Evolutionary conservation across 1,139 yeast genomes (phyloP), one percentile per base, ranked within the genome.

Genomic region (Pichia sp.): DNA sequence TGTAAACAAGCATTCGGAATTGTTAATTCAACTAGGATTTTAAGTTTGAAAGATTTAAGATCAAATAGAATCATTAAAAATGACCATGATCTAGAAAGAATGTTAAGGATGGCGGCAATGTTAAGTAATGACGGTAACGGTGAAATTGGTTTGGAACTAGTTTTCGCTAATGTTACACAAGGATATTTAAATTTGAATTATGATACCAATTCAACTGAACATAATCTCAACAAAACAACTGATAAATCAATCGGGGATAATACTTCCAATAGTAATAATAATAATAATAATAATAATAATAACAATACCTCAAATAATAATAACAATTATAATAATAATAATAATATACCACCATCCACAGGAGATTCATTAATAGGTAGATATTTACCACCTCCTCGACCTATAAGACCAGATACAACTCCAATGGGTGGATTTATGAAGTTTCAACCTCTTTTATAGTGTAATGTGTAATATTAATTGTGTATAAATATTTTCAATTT

Each of bases 1-100:
- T 87, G 86, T 23, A 76, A 77, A 49, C 68, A 71, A 43, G 89
- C 87, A 16, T 86, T 86, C 61, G 73, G 75, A 12, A 66, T 75
- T 54, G 60, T 65, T n/a, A 59, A 63, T 27, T 61, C 62, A 33
- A 50, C 53, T 20, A 63, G 70, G 39, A 59, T 65, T 28, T 56
- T 73, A 10, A 55, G 54, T 37, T 48, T 62, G 16, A 48, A 52
- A 40, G 52, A 62, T 48, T 27, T 43, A 12, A 50, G 50, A 20
- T 50, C 57, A 4, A 50, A 55, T n/a, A 38, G 30, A 4, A 42
- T 56, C 4, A 45, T 62, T 10, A 52, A 53, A 39, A 51, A 51
- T 4, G 65, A 62, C 40, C 53, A 47, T 39, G 63, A 60, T 27
- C 47, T 62, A 23, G 65, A 60, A 40, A 55, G 54, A 35, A 30